Percentiles rank a stretch among this genome's conserved stretches.
These are phyloP conservation scores for Fraxinus albicans DNA, from an alignment of 305 asterid genomes.

Conservation along the genomic window DNA sequence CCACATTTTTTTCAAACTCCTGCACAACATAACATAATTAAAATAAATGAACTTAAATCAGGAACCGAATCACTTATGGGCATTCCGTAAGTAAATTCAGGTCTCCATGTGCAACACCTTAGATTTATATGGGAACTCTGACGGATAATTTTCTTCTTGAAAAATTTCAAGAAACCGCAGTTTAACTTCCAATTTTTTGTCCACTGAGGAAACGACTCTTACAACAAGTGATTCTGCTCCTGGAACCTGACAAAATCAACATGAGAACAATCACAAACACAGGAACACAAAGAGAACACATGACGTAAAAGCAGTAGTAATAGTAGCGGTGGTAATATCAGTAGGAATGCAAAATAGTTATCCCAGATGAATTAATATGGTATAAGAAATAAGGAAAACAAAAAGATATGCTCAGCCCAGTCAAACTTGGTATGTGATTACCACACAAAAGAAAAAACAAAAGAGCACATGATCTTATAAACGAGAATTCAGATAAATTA, in stretches of 20 bases:
- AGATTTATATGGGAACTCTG: conserved; percentile 83
- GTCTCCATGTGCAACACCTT: conserved; percentile 48
- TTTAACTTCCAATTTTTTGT: conserved; percentile 92
- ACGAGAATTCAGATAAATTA: neutral
- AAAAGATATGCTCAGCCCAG: neutral
- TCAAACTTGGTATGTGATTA: neutral
- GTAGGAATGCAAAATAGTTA: neutral
- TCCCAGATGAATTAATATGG: neutral
- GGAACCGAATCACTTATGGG: conserved; percentile 11
- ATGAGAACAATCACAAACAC: conserved; percentile 9
- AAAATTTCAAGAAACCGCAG: conserved; percentile 89
- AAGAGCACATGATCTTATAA: neutral
- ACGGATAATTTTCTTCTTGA: conserved; percentile 86
- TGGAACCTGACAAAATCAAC: conserved; percentile 62
- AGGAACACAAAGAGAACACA: neutral
- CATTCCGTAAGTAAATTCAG: conserved; percentile 6
- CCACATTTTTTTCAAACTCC: conserved; percentile 4
- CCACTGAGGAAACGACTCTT: conserved; percentile 94
- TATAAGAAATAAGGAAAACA: neutral
- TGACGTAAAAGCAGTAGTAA: neutral
- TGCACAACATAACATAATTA: neutral
- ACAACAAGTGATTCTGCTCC: conserved; percentile 96
- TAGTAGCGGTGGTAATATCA: neutral
- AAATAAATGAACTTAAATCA: neutral
- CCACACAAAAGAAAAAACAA: neutral